phyloP scores from a whole-genome alignment of 2,329 filamentous ascomycete genomes.

The Balansia obtecta region DNA sequence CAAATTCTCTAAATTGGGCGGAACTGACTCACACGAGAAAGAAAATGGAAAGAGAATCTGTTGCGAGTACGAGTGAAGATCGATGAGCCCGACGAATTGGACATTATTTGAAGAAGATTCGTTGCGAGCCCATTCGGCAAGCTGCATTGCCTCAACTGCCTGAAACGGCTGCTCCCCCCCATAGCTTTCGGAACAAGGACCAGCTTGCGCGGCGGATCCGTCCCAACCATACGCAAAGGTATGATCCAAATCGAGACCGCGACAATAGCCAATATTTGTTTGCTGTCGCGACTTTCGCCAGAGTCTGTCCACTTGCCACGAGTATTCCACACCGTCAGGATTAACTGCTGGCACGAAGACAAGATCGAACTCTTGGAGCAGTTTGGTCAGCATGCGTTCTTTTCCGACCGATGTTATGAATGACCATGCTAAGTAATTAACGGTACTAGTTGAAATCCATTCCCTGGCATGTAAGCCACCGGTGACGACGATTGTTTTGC shows the following conservation, averaged over 20 bases:
- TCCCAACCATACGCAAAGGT: slow-evolving; percentile 81
- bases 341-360: slow-evolving; percentile 83
- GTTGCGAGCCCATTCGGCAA: slow-evolving; percentile 75
- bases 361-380: slow-evolving; percentile 77
- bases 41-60: slow-evolving; percentile 88
- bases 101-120: slow-evolving; percentile 63
- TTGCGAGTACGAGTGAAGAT: slow-evolving; percentile 91
- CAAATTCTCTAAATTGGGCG: slow-evolving; percentile 82
- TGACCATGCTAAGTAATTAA: slow-evolving; percentile 82
- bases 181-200: slow-evolving; percentile 86
- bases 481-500: slow-evolving; percentile 69
- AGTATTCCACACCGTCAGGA: slow-evolving; percentile 88
- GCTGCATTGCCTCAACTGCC: slow-evolving; percentile 60
- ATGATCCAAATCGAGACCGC: slow-evolving; percentile 79
- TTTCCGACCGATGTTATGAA: slow-evolving; percentile 76
- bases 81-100: slow-evolving; percentile 72
- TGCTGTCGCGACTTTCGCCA: slow-evolving; percentile 92
- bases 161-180: slow-evolving; percentile 76
- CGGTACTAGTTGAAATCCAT: slow-evolving; percentile 89
- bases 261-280: slow-evolving; percentile 72
- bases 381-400: slow-evolving; percentile 54
- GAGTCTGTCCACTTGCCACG: slow-evolving; percentile 79
- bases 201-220: slow-evolving; percentile 47
- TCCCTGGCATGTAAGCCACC: slow-evolving; percentile 89
- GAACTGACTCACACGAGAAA: slow-evolving; percentile 65